phyloP scores from a whole-genome alignment of 2,329 filamentous ascomycete species.

The Scolecobasidium constrictum region DNA sequence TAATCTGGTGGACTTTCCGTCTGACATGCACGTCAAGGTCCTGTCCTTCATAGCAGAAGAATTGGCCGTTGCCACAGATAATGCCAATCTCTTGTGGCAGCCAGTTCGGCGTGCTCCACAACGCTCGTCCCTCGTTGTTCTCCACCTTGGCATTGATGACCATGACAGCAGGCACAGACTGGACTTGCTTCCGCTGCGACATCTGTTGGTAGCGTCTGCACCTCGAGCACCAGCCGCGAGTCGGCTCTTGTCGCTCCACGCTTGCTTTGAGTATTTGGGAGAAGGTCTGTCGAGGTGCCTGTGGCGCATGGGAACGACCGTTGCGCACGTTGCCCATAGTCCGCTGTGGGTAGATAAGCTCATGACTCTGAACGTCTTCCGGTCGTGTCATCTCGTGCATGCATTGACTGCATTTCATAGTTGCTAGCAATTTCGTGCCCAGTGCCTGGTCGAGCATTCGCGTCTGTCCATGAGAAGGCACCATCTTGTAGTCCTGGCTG shows the following conservation, averaged over 20 bases:
- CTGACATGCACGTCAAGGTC: conserved; percentile 74
- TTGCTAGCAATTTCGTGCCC: conserved; percentile 58
- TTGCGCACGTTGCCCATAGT: conserved; percentile 37
- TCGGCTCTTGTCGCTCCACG: conserved; percentile 79
- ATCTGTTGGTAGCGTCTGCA: conserved; percentile 88
- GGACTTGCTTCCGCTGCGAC: conserved; percentile 72
- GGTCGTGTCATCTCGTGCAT: conserved; percentile 74
- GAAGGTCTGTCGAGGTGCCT: conserved; percentile 49
- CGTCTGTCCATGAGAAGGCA: conserved; percentile 7
- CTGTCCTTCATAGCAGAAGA: conserved; percentile 90
- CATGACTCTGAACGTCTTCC: conserved; percentile 71
- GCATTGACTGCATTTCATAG: conserved; percentile 78
- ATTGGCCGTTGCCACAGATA: conserved; percentile 80
- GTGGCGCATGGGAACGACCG: conserved; percentile 35
- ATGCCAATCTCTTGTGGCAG: conserved; percentile 90
- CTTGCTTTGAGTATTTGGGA: conserved; percentile 88
- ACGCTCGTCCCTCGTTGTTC: conserved; percentile 59
- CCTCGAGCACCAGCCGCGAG: conserved; percentile 83
- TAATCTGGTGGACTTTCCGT: conserved; percentile 67
- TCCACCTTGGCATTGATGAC: conserved; percentile 75
- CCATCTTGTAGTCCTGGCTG: conserved; percentile 48
- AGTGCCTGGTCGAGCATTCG: conserved; percentile 35
- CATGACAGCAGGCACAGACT: conserved; percentile 71
- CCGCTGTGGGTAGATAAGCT: conserved; percentile 65
- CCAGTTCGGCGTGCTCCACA: conserved; percentile 88